These are phyloP conservation scores for Talaromyces sp. DNA, from an alignment of 2,329 filamentous ascomycete genomes.

Conservation along the genomic window DNA sequence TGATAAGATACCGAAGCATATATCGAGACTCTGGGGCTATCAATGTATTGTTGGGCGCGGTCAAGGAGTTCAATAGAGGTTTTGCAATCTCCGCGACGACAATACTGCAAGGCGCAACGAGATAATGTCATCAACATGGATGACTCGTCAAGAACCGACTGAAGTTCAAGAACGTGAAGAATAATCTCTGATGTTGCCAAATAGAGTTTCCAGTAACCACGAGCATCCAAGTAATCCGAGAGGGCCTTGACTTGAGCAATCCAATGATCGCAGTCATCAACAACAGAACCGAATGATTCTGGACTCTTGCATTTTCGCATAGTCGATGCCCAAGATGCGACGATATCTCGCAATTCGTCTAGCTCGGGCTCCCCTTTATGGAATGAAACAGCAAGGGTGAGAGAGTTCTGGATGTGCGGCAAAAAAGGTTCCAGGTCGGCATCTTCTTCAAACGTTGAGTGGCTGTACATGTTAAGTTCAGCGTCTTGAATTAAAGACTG, in stretches of 20 bases:
- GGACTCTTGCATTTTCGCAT: constrained; percentile 40
- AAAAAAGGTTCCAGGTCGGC: constrained; percentile 20
- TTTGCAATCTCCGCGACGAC: constrained; percentile 56
- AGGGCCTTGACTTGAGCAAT: constrained; percentile 49
- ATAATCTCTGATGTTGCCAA: constrained; percentile 48
- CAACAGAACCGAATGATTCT: constrained; percentile 34
- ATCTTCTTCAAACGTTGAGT: constrained; percentile 20
- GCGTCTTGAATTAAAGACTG: constrained; percentile 24
- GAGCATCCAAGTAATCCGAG: constrained; percentile 54
- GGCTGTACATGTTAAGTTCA: constrained; percentile 14
- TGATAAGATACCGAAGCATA: constrained; percentile 55
- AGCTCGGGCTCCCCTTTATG: constrained; percentile 25
- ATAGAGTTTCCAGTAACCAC: constrained; percentile 49
- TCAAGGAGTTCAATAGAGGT: constrained; percentile 55
- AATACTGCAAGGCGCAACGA: constrained; percentile 51
- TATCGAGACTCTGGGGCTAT: constrained; percentile 35
- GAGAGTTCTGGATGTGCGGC: constrained; percentile 27
- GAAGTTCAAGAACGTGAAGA: constrained; percentile 44
- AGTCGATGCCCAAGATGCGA: constrained; percentile 36
- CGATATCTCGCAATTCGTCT: constrained; percentile 23
- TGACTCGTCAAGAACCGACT: constrained; percentile 29
- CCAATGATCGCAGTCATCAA: constrained; percentile 50
- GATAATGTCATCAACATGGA: constrained; percentile 40
- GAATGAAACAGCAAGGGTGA: constrained; percentile 30
- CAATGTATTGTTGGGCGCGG: constrained; percentile 50